phyloP scores from a whole-genome alignment of 2,329 filamentous ascomycete species.

The Stylonectria norvegica region DNA sequence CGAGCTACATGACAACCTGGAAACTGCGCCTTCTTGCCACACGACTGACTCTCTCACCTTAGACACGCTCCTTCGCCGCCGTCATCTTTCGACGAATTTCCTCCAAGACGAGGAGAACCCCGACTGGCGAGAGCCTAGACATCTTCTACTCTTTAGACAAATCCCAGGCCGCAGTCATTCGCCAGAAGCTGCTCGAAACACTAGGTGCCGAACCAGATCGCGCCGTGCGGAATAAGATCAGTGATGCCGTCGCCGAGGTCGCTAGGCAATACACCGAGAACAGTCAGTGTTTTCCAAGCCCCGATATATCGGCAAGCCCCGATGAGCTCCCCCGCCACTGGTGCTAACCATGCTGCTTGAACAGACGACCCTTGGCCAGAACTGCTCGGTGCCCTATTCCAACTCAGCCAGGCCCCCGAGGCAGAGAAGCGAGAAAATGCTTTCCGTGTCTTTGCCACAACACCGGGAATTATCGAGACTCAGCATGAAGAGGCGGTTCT shows the following conservation, averaged over 20 bases:
- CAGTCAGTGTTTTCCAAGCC: too few species aligned
- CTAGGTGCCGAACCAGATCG: conserved; percentile 70
- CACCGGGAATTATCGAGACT: conserved; percentile 91
- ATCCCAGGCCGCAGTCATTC: conserved; percentile 73
- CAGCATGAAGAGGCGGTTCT: conserved; percentile 91
- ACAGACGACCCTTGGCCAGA: conserved; percentile 85
- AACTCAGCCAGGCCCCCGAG: conserved; percentile 82
- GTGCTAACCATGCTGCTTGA: conserved; percentile 18
- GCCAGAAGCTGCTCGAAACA: conserved; percentile 76
- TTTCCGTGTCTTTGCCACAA: conserved; percentile 92
- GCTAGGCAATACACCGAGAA: conserved; percentile 93
- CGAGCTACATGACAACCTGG: too few species aligned
- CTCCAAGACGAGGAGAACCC: conserved; percentile 78
- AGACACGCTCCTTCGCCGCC: conserved; percentile 88
- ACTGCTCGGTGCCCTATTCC: conserved; percentile 79
- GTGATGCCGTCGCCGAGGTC: conserved; percentile 94
- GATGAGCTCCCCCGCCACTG: conserved; percentile 6
- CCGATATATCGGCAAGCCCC: too few species aligned
- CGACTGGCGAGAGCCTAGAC: conserved; percentile 69
- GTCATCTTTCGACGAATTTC: conserved; percentile 94
- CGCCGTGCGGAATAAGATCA: conserved; percentile 87
- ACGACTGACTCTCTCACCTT: conserved; percentile 11
- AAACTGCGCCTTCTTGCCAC: too few species aligned
- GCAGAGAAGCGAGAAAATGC: conserved; percentile 84
- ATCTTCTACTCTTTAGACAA: conserved; percentile 77